Percentiles rank a stretch among this genome's conserved stretches.
phyloP scores from a whole-genome alignment of 805 yeast species.

The Wickerhamomyces strasburgensis region DNA sequence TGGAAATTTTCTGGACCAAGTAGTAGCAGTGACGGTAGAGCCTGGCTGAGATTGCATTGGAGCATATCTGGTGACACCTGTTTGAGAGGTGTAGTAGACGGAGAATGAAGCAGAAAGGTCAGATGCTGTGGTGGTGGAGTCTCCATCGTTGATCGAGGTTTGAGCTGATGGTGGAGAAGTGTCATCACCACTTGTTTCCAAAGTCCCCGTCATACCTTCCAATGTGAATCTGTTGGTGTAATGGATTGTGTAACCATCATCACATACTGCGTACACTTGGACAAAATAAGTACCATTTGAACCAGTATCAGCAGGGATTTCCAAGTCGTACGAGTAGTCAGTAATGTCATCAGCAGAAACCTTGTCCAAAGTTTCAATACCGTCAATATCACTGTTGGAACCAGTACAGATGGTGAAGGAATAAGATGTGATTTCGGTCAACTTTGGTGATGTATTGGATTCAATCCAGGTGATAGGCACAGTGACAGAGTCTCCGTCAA shows the following conservation, averaged over 20 bases:
- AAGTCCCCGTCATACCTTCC: constrained; percentile 67
- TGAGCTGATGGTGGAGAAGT: constrained; percentile 38
- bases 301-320: constrained; percentile 40
- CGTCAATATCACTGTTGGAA: constrained; percentile 42
- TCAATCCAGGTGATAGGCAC: constrained; percentile 48
- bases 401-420: constrained; percentile 70
- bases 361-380: constrained; percentile 29
- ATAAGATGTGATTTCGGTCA: constrained; percentile 39
- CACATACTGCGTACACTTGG: constrained; percentile 52
- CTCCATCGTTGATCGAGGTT: constrained; percentile 28
- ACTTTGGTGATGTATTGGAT: constrained; percentile 43
- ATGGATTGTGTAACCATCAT: constrained; percentile 49
- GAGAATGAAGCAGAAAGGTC: constrained; percentile 50
- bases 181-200: constrained; percentile 39
- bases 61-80: constrained; percentile 75
- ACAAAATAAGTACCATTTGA: constrained; percentile 67
- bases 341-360: constrained; percentile 28
- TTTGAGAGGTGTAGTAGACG: constrained; percentile 71
- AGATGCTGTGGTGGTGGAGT: constrained; percentile 34
- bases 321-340: constrained; percentile 35
- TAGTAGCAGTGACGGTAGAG: constrained; percentile 53
- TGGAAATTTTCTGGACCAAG: constrained; percentile 64
- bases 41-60: constrained; percentile 95
- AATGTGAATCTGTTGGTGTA: constrained; percentile 65
- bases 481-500: constrained; percentile 22